A percentile compares a stretch with the other conserved stretches of the same genome.
phyloP scores from a whole-genome alignment of 371 early-diverging fungal genomes.

The Rhizopus microsporus region DNA sequence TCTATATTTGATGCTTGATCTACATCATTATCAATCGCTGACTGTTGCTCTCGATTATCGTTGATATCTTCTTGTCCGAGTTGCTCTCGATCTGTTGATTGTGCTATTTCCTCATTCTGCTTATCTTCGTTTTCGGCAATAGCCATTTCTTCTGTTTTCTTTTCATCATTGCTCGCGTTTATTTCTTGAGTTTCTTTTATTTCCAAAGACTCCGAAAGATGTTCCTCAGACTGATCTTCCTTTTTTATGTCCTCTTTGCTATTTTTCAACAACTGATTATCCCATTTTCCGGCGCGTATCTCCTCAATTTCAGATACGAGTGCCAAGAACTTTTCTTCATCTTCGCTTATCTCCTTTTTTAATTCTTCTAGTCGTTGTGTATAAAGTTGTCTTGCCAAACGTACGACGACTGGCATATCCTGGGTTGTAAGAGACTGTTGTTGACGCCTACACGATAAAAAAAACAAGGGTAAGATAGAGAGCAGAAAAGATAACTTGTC shows the following conservation, averaged over 20 bases:
- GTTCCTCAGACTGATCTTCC: not conserved
- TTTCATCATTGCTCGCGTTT: too few relatives aligned
- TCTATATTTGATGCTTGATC: too few relatives aligned
- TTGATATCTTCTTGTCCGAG: too few relatives aligned
- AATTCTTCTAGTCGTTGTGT: slow-evolving; percentile 56
- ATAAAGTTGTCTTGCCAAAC: slow-evolving; percentile 57
- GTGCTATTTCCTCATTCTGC: too few relatives aligned
- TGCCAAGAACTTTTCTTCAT: slow-evolving; percentile 53
- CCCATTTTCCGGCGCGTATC: slow-evolving; percentile 64
- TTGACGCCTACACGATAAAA: not conserved
- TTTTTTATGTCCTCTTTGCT: slow-evolving; percentile 4
- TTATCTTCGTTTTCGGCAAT: too few relatives aligned
- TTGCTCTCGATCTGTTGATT: too few relatives aligned
- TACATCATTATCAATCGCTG: too few relatives aligned
- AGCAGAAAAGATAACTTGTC: not conserved
- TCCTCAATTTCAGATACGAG: slow-evolving; percentile 60
- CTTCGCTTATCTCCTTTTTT: slow-evolving; percentile 51
- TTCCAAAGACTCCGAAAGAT: not conserved
- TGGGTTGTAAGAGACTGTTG: slow-evolving; percentile 5
- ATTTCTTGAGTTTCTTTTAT: not conserved
- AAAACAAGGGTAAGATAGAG: too few relatives aligned
- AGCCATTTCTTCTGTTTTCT: too few relatives aligned
- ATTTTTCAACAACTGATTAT: slow-evolving; percentile 38
- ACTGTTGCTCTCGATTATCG: too few relatives aligned
- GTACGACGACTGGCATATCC: slow-evolving; percentile 46